Evolutionary conservation across 2,329 filamentous ascomycete genomes (phyloP).

Genomic region (Lasiodiplodia citricola): DNA sequence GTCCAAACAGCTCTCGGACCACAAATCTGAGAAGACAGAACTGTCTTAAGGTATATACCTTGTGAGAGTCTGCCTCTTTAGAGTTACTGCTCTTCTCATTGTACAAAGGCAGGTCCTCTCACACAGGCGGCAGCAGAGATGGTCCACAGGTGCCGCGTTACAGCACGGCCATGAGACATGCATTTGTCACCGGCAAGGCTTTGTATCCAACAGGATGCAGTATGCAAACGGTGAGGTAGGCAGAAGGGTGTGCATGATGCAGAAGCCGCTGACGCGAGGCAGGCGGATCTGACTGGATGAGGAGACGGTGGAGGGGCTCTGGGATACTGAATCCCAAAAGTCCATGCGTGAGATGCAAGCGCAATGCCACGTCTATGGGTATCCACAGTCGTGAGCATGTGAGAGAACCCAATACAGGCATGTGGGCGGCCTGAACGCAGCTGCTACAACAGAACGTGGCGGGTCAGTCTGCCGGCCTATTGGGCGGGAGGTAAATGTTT

Average conservation of each 20-base stretch:
- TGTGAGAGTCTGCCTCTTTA: not conserved
- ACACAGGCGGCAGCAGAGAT: not conserved
- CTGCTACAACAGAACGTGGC: not conserved
- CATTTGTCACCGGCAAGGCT: slow-evolving; percentile 14
- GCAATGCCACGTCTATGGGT: slow-evolving; percentile 4
- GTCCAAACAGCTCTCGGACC: too few species aligned
- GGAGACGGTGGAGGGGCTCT: not conserved
- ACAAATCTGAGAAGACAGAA: too few species aligned
- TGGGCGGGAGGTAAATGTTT: not conserved
- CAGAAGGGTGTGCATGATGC: not conserved
- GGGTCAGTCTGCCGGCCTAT: not conserved
- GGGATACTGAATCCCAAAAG: not conserved
- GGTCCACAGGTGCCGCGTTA: not conserved
- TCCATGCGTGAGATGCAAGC: not conserved
- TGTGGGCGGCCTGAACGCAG: not conserved
- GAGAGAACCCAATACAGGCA: not conserved
- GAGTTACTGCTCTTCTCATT: too few species aligned
- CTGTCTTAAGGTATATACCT: not conserved
- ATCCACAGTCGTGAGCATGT: slow-evolving; percentile 1
- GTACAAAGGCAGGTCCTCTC: not conserved
- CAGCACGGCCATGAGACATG: not conserved
- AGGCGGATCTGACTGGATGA: not conserved
- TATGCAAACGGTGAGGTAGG: slow-evolving; percentile 1
- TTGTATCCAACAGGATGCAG: not conserved
- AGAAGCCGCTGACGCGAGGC: slow-evolving; percentile 2